These are phyloP conservation scores for Meyerozyma carpophila DNA, from an alignment of 1,139 yeast species.

Conservation along the genomic window DNA sequence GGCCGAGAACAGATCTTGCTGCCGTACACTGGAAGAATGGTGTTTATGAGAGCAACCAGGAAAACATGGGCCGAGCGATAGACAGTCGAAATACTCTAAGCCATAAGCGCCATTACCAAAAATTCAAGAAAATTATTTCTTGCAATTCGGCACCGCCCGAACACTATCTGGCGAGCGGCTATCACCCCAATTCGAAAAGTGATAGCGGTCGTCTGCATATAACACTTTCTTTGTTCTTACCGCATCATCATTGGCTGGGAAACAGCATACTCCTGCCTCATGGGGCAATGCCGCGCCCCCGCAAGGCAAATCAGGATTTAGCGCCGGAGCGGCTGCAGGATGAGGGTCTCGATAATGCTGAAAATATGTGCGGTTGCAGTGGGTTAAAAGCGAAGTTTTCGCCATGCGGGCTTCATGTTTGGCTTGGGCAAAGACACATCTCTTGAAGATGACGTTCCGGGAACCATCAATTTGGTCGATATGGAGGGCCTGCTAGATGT, in stretches of 20 bases:
- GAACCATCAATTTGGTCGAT: slow-evolving; percentile 57
- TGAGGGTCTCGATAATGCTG: not conserved
- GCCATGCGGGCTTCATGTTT: not conserved
- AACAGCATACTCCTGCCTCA: not conserved
- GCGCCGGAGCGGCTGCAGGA: not conserved
- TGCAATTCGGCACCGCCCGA: not conserved
- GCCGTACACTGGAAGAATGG: too few relatives aligned
- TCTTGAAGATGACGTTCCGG: slow-evolving; percentile 45
- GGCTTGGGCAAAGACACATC: not conserved
- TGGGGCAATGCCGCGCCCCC: not conserved
- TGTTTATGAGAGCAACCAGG: too few relatives aligned
- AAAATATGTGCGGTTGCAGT: not conserved
- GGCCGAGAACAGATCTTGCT: too few relatives aligned
- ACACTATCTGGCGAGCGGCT: not conserved
- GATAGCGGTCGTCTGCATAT: not conserved
- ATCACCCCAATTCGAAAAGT: not conserved
- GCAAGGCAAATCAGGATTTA: not conserved
- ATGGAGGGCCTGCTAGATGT: slow-evolving; percentile 31
- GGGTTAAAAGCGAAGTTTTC: not conserved
- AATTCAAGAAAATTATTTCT: too few relatives aligned
- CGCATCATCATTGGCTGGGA: not conserved
- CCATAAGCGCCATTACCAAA: too few relatives aligned
- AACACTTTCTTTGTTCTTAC: not conserved
- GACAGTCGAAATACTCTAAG: too few relatives aligned
- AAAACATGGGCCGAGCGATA: too few relatives aligned